These are phyloP conservation scores for Pseudoperonospora humuli DNA, from an alignment of 352 stramenopile genomes.

Conservation along the genomic window DNA sequence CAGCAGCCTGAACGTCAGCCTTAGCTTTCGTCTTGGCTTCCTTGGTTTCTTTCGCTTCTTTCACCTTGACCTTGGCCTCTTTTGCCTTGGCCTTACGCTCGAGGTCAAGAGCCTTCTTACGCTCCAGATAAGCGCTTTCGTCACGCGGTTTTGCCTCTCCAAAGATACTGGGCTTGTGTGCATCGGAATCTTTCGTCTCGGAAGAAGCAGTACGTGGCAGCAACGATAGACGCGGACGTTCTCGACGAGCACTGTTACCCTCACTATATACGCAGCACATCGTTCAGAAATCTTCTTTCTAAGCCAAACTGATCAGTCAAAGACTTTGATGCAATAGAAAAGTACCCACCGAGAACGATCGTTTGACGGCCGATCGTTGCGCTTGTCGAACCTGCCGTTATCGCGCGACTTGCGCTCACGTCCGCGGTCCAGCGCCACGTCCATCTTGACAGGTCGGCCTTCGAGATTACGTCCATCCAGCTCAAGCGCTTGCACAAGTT, in stretches of 20 bases:
- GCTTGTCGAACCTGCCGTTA: conserved; percentile 44
- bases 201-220: conserved; percentile 43
- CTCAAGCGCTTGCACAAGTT: conserved; percentile 54
- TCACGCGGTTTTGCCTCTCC: conserved; percentile 82
- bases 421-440: conserved; percentile 58
- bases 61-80: conserved; percentile 21
- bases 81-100: conserved; percentile 31
- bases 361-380: conserved; percentile 30
- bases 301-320: background rate
- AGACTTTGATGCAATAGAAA: background rate
- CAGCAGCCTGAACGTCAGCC: conserved; percentile 13
- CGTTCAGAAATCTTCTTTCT: conserved; percentile 1
- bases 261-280: conserved; percentile 12
- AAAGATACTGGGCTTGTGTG: conserved; percentile 61
- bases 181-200: conserved; percentile 26
- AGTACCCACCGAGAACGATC: conserved; percentile 30
- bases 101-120: conserved; percentile 39
- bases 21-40: conserved; percentile 3
- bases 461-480: conserved; percentile 34
- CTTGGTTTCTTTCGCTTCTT: conserved; percentile 20
- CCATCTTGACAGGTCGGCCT: conserved; percentile 54
- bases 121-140: conserved; percentile 56
- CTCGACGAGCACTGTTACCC: conserved; percentile 22
- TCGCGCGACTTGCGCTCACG: conserved; percentile 42
- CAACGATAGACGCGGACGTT: conserved; percentile 56